phyloP scores from a whole-genome alignment of 2,329 filamentous ascomycete genomes.

The Botrytis fabae region DNA sequence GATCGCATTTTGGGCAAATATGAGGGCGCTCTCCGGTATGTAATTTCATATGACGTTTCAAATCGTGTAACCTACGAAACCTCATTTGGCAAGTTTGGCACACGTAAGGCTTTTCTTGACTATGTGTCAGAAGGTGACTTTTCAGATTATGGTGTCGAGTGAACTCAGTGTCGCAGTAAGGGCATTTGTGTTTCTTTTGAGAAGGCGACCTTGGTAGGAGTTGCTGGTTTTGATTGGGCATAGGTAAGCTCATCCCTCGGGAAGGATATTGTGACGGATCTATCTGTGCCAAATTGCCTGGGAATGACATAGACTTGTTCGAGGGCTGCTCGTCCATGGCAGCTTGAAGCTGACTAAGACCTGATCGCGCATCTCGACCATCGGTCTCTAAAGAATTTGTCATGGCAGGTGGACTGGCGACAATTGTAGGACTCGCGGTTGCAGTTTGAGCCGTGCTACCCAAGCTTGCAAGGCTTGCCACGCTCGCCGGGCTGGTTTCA shows the following conservation, averaged over 20 bases:
- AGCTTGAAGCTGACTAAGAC: conserved; percentile 31
- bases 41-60: conserved; percentile 94
- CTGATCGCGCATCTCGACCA: conserved; percentile 31
- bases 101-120: conserved; percentile 95
- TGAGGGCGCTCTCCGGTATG: conserved; percentile 96
- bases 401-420: conserved; percentile 38
- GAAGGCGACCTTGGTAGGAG: conserved; percentile 66
- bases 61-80: conserved; percentile 87
- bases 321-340: conserved; percentile 34
- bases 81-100: conserved; percentile 92
- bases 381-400: conserved; percentile 34
- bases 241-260: conserved; percentile 59
- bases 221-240: conserved; percentile 49
- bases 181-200: conserved; percentile 92
- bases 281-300: conserved; percentile 36
- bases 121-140: conserved; percentile 94
- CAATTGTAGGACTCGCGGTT: conserved; percentile 39
- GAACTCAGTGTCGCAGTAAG: conserved; percentile 94
- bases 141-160: conserved; percentile 97
- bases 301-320: conserved; percentile 39
- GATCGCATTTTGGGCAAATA: conserved; percentile 89
- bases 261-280: conserved; percentile 39
- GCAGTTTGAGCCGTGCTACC: conserved; percentile 39
- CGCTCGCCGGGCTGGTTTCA: conserved; percentile 39
- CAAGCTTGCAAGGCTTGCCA: conserved; percentile 39